Evolutionary conservation across 225 moss, liverwort and hornwort species (phyloP).

Genomic region (Antitrichia curtipendula): DNA sequence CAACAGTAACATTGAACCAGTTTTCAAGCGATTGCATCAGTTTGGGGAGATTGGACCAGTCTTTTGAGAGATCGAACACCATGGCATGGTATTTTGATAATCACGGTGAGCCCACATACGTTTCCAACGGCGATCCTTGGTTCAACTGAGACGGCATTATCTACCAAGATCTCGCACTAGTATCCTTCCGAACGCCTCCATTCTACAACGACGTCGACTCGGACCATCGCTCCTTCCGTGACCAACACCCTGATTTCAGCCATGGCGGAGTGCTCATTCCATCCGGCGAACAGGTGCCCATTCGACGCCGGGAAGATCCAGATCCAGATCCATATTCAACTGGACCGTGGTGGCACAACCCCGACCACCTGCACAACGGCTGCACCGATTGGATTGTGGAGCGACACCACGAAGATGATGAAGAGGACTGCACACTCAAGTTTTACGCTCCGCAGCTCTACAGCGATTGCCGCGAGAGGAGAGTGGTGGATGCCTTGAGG

Average conservation of each 20-base stretch:
- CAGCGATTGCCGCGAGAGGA: neutral
- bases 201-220: neutral
- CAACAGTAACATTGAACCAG: neutral
- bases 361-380: neutral
- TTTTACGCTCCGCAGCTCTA: slow-evolving; percentile 12
- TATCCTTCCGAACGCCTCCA: neutral
- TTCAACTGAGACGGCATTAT: neutral
- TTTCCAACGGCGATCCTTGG: neutral
- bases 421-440: neutral
- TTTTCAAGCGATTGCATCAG: neutral
- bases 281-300: neutral
- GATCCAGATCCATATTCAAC: neutral
- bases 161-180: neutral
- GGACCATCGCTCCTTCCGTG: neutral
- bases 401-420: neutral
- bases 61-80: neutral
- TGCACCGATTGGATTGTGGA: neutral
- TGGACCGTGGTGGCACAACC: neutral
- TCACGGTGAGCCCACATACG: neutral
- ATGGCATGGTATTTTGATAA: neutral
- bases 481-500: neutral
- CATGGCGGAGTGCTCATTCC: neutral
- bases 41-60: neutral
- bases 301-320: neutral
- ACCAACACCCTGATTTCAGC: neutral